A percentile compares a stretch with the other conserved stretches of the same genome.
These are phyloP conservation scores for Xanthoparmelia taractica DNA, from an alignment of 495 filamentous ascomycete genomes.

Conservation along the genomic window DNA sequence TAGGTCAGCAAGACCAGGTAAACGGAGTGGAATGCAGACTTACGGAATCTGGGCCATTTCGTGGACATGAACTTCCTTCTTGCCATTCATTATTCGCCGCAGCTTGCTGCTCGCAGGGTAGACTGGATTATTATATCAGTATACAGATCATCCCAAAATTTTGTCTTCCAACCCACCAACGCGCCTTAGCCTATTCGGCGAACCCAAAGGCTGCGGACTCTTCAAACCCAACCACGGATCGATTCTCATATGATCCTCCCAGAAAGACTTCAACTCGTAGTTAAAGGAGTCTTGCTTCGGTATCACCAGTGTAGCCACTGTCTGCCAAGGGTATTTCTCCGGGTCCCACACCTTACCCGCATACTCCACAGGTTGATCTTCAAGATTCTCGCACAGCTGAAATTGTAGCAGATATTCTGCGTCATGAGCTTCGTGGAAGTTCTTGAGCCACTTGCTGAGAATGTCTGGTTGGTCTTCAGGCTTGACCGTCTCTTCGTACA, in stretches of 20 bases:
- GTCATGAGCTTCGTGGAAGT: constrained; percentile 39
- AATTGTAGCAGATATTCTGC: constrained; percentile 41
- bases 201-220: constrained; percentile 37
- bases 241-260: constrained; percentile 42
- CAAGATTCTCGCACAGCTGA: constrained; percentile 40
- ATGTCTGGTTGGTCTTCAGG: constrained; percentile 35
- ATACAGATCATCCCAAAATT: neutral
- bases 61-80: constrained; percentile 28
- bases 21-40: neutral
- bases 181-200: constrained; percentile 38
- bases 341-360: constrained; percentile 42
- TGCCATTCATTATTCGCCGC: constrained; percentile 32
- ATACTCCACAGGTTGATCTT: constrained; percentile 45
- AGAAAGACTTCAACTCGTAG: constrained; percentile 37
- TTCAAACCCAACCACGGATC: constrained; percentile 42
- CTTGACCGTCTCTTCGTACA: constrained; percentile 36
- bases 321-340: constrained; percentile 43
- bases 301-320: constrained; percentile 38
- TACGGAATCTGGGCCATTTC: constrained; percentile 30
- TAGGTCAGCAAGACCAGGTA: neutral
- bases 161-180: constrained; percentile 27
- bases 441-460: constrained; percentile 35
- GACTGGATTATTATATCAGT: constrained; percentile 20
- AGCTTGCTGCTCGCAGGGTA: constrained; percentile 34
- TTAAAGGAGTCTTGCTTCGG: constrained; percentile 40